phyloP scores from a whole-genome alignment of 768 basidiomycete species.

The Saitozyma sp. region DNA sequence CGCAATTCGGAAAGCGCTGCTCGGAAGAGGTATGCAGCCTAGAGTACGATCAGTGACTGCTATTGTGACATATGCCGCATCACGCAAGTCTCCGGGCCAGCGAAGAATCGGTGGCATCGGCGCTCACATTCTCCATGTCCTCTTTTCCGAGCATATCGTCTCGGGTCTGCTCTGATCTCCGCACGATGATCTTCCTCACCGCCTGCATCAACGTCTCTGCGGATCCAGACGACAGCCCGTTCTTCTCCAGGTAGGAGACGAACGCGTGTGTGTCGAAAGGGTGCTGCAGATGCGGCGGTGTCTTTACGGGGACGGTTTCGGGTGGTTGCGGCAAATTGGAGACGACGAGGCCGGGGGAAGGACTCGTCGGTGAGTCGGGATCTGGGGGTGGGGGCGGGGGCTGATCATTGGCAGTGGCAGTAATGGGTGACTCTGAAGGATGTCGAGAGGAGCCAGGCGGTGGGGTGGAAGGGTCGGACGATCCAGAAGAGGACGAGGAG shows the following conservation, averaged over 20 bases:
- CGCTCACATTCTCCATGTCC: slow-evolving; percentile 55
- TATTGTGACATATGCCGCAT: no score
- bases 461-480: not conserved
- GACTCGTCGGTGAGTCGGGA: not conserved
- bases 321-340: slow-evolving; percentile 9
- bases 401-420: not conserved
- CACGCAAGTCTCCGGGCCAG: no score
- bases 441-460: not conserved
- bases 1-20: slow-evolving; percentile 89
- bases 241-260: slow-evolving; percentile 51
- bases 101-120: not conserved
- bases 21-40: slow-evolving; percentile 59
- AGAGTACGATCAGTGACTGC: not conserved
- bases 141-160: slow-evolving; percentile 50
- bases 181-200: slow-evolving; percentile 48
- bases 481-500: not conserved
- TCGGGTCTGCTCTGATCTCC: slow-evolving; percentile 42
- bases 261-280: slow-evolving; percentile 56
- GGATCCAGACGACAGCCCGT: slow-evolving; percentile 33
- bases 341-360: not conserved
- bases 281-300: slow-evolving; percentile 30
- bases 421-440: not conserved
- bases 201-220: slow-evolving; percentile 51
- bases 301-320: not conserved
- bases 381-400: not conserved